Conservation (phyloP, 75 land plant genomes). For the Ceratopteris richardii region DNA sequence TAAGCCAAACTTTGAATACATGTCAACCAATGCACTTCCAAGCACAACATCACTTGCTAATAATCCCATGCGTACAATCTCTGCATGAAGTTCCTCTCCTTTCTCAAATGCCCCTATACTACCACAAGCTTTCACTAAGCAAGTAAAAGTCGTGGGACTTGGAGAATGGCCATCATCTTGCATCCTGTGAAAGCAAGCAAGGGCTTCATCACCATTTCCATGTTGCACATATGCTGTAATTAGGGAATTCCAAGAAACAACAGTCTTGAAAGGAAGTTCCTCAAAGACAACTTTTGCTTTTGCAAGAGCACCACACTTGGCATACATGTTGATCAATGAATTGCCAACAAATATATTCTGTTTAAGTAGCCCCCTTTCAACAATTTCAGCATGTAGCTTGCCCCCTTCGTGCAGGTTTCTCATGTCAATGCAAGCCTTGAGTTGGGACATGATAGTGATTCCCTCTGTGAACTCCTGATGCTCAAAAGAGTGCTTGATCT, state of each 20-base stretch:
- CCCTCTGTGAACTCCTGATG: background rate
- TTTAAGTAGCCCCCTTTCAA: constrained; percentile 5
- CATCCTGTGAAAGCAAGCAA: constrained; percentile 26
- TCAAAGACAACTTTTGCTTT: constrained; percentile 36
- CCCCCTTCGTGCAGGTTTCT: background rate
- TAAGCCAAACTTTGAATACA: constrained; percentile 43
- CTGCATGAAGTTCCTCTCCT: constrained; percentile 28
- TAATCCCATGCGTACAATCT: constrained; percentile 18
- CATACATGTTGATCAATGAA: constrained; percentile 30
- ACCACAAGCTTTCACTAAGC: constrained; percentile 21
- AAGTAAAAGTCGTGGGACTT: constrained; percentile 35
- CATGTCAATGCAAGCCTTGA: background rate
- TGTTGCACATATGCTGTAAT: constrained; percentile 27
- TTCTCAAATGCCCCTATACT: constrained; percentile 8
- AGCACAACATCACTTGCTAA: background rate
- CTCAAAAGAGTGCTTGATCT: too few relatives aligned
- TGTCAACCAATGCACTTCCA: constrained; percentile 36
- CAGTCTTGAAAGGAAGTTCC: constrained; percentile 26
- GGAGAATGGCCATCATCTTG: constrained; percentile 14
- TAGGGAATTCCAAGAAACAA: constrained; percentile 43
- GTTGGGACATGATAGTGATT: background rate
- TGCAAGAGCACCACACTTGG: constrained; percentile 10
- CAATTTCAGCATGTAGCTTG: background rate
- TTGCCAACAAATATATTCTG: constrained; percentile 15
- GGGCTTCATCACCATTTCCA: constrained; percentile 19